Percentiles rank a stretch among this genome's conserved stretches.
phyloP scores from a whole-genome alignment of 768 basidiomycete species.

The Postia placenta region DNA sequence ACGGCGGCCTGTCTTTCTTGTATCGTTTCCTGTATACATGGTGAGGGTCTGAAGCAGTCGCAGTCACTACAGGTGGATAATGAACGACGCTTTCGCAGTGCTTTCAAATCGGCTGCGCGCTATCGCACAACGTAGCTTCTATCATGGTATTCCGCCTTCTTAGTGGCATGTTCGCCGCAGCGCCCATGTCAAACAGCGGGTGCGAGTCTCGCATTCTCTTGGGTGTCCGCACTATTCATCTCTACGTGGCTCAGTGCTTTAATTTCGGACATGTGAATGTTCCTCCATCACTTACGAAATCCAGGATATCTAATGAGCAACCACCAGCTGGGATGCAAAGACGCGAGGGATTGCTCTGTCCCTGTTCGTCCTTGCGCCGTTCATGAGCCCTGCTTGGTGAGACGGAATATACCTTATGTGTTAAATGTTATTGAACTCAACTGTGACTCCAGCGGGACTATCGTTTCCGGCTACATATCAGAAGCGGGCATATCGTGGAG shows the following conservation, averaged over 20 bases:
- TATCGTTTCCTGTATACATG: slow-evolving; percentile 48
- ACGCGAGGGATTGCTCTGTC: slow-evolving; percentile 65
- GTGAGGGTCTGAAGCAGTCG: slow-evolving; percentile 6
- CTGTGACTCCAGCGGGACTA: slow-evolving; percentile 22
- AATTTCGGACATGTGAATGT: no score
- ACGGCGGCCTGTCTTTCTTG: slow-evolving; percentile 15
- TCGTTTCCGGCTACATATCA: slow-evolving; percentile 27
- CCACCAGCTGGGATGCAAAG: slow-evolving; percentile 56
- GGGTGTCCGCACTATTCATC: no score
- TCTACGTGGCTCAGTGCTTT: not conserved
- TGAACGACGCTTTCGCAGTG: slow-evolving; percentile 7
- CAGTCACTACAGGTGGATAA: not conserved
- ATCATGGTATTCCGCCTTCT: slow-evolving; percentile 68
- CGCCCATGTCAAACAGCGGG: slow-evolving; percentile 68
- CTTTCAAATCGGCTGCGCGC: slow-evolving; percentile 60
- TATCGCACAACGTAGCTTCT: slow-evolving; percentile 53
- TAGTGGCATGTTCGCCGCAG: slow-evolving; percentile 63
- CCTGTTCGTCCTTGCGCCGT: slow-evolving; percentile 39
- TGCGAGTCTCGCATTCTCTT: no score
- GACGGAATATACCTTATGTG: no score
- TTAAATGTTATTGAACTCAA: no score
- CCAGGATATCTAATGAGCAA: no score
- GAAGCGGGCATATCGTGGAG: slow-evolving; percentile 42
- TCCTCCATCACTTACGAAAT: no score
- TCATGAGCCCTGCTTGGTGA: slow-evolving; percentile 19